Evolutionary conservation across 2,329 filamentous ascomycete species (phyloP).

Genomic region (Dendrostoma leiphaemia): DNA sequence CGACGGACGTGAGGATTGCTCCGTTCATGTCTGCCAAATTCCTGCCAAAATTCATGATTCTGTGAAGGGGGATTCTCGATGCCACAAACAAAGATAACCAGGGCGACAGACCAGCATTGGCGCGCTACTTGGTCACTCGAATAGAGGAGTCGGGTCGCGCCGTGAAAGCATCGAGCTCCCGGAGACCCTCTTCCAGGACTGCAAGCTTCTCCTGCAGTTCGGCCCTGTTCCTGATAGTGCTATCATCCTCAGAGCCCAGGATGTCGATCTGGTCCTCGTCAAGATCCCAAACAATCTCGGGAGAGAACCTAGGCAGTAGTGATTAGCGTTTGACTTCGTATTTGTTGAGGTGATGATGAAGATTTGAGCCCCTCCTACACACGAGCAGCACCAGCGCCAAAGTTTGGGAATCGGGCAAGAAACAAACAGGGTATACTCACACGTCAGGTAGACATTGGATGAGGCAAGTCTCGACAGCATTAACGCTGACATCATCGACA

Average conservation of each 20-base stretch:
- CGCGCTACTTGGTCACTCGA: too few relatives aligned
- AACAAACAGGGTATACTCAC: constrained; percentile 18
- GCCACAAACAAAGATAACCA: too few relatives aligned
- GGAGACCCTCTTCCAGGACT: constrained; percentile 24
- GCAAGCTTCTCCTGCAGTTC: constrained; percentile 22
- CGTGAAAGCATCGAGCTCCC: constrained; percentile 25
- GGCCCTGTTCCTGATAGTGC: constrained; percentile 21
- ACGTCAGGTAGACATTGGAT: constrained; percentile 26
- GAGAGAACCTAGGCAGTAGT: constrained; percentile 24
- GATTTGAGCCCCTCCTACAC: too few relatives aligned
- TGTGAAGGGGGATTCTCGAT: too few relatives aligned
- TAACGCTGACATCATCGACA: constrained; percentile 26
- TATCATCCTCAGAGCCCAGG: constrained; percentile 25
- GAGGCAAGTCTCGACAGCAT: constrained; percentile 26
- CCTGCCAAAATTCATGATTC: too few relatives aligned
- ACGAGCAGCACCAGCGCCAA: not conserved
- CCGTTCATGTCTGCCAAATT: too few relatives aligned
- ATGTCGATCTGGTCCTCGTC: constrained; percentile 22
- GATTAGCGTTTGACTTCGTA: too few relatives aligned
- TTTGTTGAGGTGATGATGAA: too few relatives aligned
- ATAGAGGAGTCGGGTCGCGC: constrained; percentile 13
- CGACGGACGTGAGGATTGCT: too few relatives aligned
- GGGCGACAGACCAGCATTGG: too few relatives aligned
- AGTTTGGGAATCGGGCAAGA: not conserved
- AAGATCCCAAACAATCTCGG: constrained; percentile 26